Percentiles rank a stretch among this genome's conserved stretches.
Evolutionary conservation across 306 rosid genomes (phyloP).

Genomic region (Canavalia gladiata): DNA sequence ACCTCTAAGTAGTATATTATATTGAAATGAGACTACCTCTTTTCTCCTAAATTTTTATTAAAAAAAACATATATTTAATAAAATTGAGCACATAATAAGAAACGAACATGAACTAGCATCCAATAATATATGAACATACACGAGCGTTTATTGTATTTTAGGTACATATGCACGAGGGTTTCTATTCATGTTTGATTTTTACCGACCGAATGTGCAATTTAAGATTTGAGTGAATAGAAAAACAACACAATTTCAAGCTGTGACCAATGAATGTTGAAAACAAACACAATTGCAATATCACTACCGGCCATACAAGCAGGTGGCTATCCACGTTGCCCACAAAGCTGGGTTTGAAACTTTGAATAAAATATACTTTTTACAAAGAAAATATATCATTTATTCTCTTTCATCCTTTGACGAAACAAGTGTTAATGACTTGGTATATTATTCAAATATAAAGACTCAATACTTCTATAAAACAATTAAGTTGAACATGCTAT

Average conservation of each 20-base stretch:
- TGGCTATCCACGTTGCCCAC: not conserved
- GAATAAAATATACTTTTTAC: not conserved
- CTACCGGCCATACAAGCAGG: conserved; percentile 9
- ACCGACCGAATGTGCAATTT: conserved; percentile 38
- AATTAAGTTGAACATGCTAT: not conserved
- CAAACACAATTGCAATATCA: conserved; percentile 20
- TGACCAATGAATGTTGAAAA: conserved; percentile 8
- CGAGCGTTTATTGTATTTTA: not conserved
- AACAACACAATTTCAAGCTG: not conserved
- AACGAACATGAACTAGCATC: conserved; percentile 8
- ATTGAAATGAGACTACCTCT: not conserved
- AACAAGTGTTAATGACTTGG: not conserved
- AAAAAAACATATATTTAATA: not conserved
- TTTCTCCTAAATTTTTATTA: not conserved
- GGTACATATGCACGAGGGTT: conserved; percentile 26
- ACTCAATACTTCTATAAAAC: not conserved
- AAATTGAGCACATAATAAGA: not conserved
- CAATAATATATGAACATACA: conserved; percentile 18
- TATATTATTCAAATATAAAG: not conserved
- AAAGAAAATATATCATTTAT: not conserved
- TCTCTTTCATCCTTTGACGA: not conserved
- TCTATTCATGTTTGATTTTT: conserved; percentile 21
- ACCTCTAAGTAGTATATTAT: not conserved
- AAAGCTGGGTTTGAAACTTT: not conserved
- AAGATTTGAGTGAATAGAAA: conserved; percentile 21